A percentile compares a stretch with the other conserved stretches of the same genome.
Conservation (phyloP, 345 rosid genomes). For the Trapa incisa region DNA sequence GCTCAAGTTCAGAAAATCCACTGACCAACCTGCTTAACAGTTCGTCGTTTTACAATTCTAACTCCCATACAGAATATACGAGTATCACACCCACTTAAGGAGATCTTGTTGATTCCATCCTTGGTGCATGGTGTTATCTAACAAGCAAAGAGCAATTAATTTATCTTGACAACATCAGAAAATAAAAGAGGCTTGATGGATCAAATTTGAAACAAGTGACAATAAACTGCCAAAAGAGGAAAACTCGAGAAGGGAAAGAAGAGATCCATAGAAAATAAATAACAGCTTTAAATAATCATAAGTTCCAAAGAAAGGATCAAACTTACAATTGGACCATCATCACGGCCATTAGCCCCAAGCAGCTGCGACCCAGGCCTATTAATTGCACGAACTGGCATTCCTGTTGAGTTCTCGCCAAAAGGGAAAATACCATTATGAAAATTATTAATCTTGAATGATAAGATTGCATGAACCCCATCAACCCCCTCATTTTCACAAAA, state of each 20-base stretch:
- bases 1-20: too few relatives aligned
- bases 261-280: background rate
- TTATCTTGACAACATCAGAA: background rate
- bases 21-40: slow-evolving; percentile 56
- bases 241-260: background rate
- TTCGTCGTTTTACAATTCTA: slow-evolving; percentile 65
- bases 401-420: slow-evolving; percentile 19
- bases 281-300: background rate
- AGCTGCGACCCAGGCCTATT: slow-evolving; percentile 85
- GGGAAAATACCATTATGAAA: background rate
- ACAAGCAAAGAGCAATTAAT: slow-evolving; percentile 8
- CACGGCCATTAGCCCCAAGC: slow-evolving; percentile 91
- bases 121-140: slow-evolving; percentile 63
- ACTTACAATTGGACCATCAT: slow-evolving; percentile 92
- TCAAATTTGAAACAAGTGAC: background rate
- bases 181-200: background rate
- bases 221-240: background rate
- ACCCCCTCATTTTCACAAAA: too few relatives aligned
- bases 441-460: too few relatives aligned
- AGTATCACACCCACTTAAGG: slow-evolving; percentile 68
- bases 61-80: slow-evolving; percentile 87
- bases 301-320: background rate
- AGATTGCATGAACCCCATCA: too few relatives aligned
- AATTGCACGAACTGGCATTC: slow-evolving; percentile 60
- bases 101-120: slow-evolving; percentile 77